Conservation (phyloP, 2,329 filamentous ascomycete species). For the Sporothrix dimorphospora region DNA sequence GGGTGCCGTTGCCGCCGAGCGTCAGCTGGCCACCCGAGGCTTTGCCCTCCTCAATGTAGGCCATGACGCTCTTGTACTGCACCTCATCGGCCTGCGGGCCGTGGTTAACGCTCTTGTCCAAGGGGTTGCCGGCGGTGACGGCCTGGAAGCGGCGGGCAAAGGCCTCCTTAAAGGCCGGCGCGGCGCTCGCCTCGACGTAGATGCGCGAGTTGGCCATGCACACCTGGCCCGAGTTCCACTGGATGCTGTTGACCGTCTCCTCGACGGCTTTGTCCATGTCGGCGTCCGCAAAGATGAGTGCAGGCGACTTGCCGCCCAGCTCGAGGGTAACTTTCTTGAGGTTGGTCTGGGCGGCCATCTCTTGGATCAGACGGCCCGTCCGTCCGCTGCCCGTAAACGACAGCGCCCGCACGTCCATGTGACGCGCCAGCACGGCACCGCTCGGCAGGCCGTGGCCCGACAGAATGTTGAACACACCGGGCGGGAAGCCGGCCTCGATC, state of each 20-base stretch:
- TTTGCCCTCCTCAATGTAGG: slow-evolving; percentile 44
- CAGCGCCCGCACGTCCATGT: slow-evolving; percentile 57
- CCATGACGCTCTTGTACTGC: slow-evolving; percentile 47
- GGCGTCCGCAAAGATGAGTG: slow-evolving; percentile 62
- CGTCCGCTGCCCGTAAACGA: slow-evolving; percentile 65
- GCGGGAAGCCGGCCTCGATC: slow-evolving; percentile 69
- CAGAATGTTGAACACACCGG: slow-evolving; percentile 69
- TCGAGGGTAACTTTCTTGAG: slow-evolving; percentile 64
- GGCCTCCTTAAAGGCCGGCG: slow-evolving; percentile 37
- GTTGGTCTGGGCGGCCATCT: slow-evolving; percentile 62
- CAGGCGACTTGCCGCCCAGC: slow-evolving; percentile 63
- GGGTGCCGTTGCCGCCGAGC: slow-evolving; percentile 36
- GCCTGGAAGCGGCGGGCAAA: slow-evolving; percentile 51
- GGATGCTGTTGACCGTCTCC: slow-evolving; percentile 46
- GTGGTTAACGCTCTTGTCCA: slow-evolving; percentile 39
- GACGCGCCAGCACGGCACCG: slow-evolving; percentile 33
- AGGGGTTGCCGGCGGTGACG: slow-evolving; percentile 45
- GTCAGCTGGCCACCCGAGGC: slow-evolving; percentile 37
- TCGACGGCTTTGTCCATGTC: slow-evolving; percentile 61
- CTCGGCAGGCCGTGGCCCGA: slow-evolving; percentile 59
- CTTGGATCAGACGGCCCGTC: slow-evolving; percentile 63
- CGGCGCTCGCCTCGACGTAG: slow-evolving; percentile 47
- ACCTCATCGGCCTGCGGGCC: slow-evolving; percentile 52
- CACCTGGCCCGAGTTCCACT: slow-evolving; percentile 51
- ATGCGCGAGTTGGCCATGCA: slow-evolving; percentile 55